Base-by-base conservation (phyloP, 2,329 filamentous ascomycete species). In the Fusarium brevicatenulatum region DNA sequence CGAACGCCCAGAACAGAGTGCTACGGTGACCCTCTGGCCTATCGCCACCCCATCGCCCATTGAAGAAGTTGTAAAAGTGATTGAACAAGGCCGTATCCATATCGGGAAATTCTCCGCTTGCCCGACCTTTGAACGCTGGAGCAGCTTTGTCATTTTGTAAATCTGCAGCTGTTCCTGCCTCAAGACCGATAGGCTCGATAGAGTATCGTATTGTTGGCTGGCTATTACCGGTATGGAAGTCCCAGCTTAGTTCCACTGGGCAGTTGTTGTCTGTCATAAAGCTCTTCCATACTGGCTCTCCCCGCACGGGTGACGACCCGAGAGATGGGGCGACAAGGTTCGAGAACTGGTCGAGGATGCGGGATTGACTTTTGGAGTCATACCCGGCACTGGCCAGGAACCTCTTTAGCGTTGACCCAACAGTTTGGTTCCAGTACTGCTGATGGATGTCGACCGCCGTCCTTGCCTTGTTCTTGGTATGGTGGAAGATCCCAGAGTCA, bases 211-310 rank as follows among this genome's bases (percentile, higher is more conserved):
- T 73, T 1, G 59, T 76, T n/a, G 81, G 80, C 4, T 57, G 44
- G 1, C 61, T 52, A 5, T n/a, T 36, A 0, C 73, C 71, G 3
- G 64, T 65, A n/a, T 58, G 37, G 74, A 79, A 82, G 21, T 79
- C 78, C 82, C 82, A 83, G 68, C 82, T 83, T 5, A 83, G 63
- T 68, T 83, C 81, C 11, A 83, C 71, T 0, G 82, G 82, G 4
- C 75, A 80, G 49, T 79, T 67, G 55, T 83, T 79, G 53, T 84
- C 82, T 7, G 81, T 83, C 81, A 83, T 83, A 64, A 83, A 84
- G 65, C 82, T 83, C 61, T 77, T 71, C 81, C 81, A 82, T 32
- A 0, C 15, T 13, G 39, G 39, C 3, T 25, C 32, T 6, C 55
- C 55, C 4, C 16, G 12, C 5, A 6, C n/a, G 9, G 43, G 65